A percentile compares a stretch with the other conserved stretches of the same genome.
These are phyloP conservation scores for Roridomyces roridus DNA, from an alignment of 768 basidiomycete species.

Conservation along the genomic window DNA sequence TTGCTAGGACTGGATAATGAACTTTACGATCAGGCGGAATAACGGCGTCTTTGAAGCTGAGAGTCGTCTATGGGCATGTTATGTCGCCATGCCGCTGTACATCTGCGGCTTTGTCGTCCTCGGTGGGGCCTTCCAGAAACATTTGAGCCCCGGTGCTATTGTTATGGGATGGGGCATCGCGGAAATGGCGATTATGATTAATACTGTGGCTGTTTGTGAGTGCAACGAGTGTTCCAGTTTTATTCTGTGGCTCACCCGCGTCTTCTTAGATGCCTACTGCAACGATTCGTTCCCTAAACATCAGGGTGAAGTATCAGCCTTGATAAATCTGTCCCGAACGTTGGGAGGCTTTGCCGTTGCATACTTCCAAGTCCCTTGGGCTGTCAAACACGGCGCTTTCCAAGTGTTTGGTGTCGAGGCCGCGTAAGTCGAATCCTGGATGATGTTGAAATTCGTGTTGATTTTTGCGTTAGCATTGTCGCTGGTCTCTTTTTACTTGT, in stretches of 20 bases:
- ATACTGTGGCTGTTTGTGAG: conserved; percentile 46
- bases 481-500: conserved; percentile 54
- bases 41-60: conserved; percentile 67
- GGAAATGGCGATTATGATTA: conserved; percentile 47
- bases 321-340: conserved; percentile 58
- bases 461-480: conserved; percentile 55
- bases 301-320: conserved; percentile 60
- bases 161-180: conserved; percentile 67
- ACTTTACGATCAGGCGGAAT: conserved; percentile 50
- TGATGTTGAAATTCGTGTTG: neutral
- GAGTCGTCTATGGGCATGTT: conserved; percentile 61
- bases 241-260: neutral
- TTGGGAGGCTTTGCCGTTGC: conserved; percentile 64
- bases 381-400: conserved; percentile 53
- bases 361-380: conserved; percentile 66
- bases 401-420: conserved; percentile 63
- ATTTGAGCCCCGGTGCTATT: conserved; percentile 50
- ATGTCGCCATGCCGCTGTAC: conserved; percentile 58
- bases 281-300: conserved; percentile 51
- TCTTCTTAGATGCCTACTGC: conserved; percentile 36
- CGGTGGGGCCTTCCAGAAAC: conserved; percentile 55
- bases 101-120: conserved; percentile 59
- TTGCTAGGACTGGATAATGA: conserved; percentile 61
- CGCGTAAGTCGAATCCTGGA: conserved; percentile 41
- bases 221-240: neutral